Base-by-base conservation (phyloP, 2,329 filamentous ascomycete species). In the Leptographium radiaticola region DNA sequence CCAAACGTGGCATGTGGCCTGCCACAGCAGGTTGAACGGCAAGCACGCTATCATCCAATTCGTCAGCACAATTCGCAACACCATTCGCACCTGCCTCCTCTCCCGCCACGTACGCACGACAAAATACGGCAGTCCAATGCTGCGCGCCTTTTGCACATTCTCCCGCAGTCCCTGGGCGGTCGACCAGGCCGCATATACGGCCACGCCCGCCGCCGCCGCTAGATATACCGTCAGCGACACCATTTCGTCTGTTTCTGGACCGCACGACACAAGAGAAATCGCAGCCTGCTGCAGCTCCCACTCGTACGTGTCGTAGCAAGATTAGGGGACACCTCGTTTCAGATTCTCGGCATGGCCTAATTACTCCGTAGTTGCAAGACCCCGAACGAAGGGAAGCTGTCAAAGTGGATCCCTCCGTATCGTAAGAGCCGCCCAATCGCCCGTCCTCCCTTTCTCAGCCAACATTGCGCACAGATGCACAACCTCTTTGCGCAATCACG, bases 1-100 rank as follows among this genome's bases (percentile, higher is more conserved):
- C 75, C 74, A 82, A 43, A 82, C 56, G 51, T 65, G 65, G 59
- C 74, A 70, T 2, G 76, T 76, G 31, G 82, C 61, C 53, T 83
- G 71, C 77, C 81, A 85, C 25, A 72, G 61, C 16, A 71, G 59
- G 59, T 74, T 76, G 62, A 77, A 75, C 1, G 75, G 71, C 20
- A 68, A 70, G 44, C 70, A 63, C 15, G 76, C 76, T 80, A 56
- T 42, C 44, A n/a, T n/a, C n/a, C n/a, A 31, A 39, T 8, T 47
- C 33, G 15, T 62, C 18, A 62, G 11, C 11, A 6, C 33, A 6
- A 11, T 34, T 11, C 11, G 7, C 33, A 7, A 6, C 33, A 11
- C 11, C 33, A 7, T 34, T 34, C 33, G 33, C 11, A n/a, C n/a
- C n/a, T n/a, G n/a, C 33, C 11, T 34, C 45, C 10, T 15, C 13